Percentiles rank a stretch among this genome's conserved stretches.
Conservation (phyloP, 2,329 filamentous ascomycete species). For the Dactylella cylindrospora region DNA sequence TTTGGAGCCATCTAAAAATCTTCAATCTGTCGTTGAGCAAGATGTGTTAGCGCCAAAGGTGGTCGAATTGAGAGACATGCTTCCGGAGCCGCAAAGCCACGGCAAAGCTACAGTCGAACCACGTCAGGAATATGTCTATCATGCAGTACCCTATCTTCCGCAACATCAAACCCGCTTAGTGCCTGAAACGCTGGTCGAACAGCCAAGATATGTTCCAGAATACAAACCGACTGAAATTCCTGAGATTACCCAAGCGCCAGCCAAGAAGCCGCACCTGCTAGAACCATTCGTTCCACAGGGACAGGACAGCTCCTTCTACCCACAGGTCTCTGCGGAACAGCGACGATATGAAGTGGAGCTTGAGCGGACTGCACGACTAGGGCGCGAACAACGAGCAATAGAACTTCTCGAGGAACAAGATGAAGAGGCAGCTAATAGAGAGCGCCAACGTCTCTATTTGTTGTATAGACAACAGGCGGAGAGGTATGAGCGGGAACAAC, state of each 20-base stretch:
- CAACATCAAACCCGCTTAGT: no score
- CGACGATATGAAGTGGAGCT: conserved; percentile 38
- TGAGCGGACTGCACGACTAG: conserved; percentile 15
- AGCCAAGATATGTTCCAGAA: not conserved
- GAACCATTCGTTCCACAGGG: not conserved
- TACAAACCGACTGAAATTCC: not conserved
- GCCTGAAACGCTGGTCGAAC: not conserved
- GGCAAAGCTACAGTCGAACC: no score
- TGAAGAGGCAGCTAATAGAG: conserved; percentile 25
- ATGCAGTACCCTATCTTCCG: no score
- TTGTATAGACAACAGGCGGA: conserved; percentile 33
- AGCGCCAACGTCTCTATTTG: conserved; percentile 30
- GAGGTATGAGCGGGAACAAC: conserved; percentile 33
- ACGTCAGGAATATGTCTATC: not conserved
- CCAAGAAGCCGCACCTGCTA: not conserved
- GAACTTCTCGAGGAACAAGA: conserved; percentile 30
- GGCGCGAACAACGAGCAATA: conserved; percentile 25
- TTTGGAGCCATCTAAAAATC: no score
- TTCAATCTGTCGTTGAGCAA: no score
- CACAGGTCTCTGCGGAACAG: conserved; percentile 23
- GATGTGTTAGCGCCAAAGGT: no score
- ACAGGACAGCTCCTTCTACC: not conserved
- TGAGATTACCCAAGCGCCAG: no score
- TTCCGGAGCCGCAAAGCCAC: no score
- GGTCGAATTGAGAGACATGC: no score